phyloP scores from a whole-genome alignment of 2,329 filamentous ascomycete species.

The Blastomyces percursus region DNA sequence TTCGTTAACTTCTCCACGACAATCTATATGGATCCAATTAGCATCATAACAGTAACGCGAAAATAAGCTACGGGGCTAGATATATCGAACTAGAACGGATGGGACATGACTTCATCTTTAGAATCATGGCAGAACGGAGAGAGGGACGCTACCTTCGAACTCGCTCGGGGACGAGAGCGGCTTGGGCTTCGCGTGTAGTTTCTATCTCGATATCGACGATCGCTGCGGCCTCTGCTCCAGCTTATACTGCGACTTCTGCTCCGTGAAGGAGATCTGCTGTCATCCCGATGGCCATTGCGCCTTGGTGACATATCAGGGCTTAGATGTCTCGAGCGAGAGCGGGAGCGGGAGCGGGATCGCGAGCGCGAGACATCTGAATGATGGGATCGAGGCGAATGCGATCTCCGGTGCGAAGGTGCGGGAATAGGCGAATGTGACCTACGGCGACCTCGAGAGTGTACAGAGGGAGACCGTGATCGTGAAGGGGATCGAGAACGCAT shows the following conservation, averaged over 20 bases:
- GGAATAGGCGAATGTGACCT: conserved; percentile 13
- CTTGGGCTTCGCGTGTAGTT: conserved; percentile 29
- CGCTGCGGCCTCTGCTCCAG: conserved; percentile 32
- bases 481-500: conserved; percentile 17
- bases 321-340: conserved; percentile 18
- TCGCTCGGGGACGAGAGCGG: conserved; percentile 18
- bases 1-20: conserved; percentile 93
- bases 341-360: conserved; percentile 24
- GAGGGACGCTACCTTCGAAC: conserved; percentile 25
- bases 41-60: background rate
- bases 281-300: conserved; percentile 17
- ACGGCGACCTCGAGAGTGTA: conserved; percentile 15
- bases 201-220: conserved; percentile 28
- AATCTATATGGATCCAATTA: conserved; percentile 47
- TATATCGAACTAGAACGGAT: background rate
- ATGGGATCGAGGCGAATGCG: conserved; percentile 15
- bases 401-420: conserved; percentile 7
- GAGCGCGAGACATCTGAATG: conserved; percentile 21
- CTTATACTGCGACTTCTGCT: conserved; percentile 22
- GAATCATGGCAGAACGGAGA: background rate
- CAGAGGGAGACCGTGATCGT: conserved; percentile 22
- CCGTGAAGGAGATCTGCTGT: conserved; percentile 22
- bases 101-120: background rate
- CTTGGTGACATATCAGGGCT: conserved; percentile 22
- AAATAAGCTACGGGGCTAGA: background rate